These are phyloP conservation scores for Tetrapisispora taiwanensis DNA, from an alignment of 805 yeast species.

Conservation along the genomic window DNA sequence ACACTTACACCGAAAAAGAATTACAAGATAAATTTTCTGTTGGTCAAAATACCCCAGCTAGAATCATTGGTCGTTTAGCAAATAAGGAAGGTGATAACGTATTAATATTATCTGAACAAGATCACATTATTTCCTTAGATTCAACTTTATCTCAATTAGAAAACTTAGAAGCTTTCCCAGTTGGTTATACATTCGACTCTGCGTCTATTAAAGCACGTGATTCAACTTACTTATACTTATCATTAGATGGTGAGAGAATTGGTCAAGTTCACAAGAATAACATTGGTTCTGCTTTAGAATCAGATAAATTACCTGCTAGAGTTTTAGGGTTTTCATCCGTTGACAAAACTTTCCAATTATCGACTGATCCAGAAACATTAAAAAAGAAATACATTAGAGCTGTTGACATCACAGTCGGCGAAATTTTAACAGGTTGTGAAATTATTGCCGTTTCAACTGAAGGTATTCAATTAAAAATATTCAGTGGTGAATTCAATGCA, in stretches of 20 bases:
- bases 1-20: conserved; percentile 35
- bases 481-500: conserved; percentile 57
- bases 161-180: conserved; percentile 57
- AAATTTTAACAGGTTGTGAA: conserved; percentile 47
- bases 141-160: conserved; percentile 12
- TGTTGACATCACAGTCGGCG: conserved; percentile 72
- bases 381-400: conserved; percentile 55
- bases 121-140: conserved; percentile 36
- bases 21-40: conserved; percentile 54
- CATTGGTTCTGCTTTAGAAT: conserved; percentile 36
- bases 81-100: conserved; percentile 45
- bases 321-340: conserved; percentile 57
- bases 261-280: conserved; percentile 80
- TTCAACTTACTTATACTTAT: conserved; percentile 44
- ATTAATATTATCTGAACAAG: conserved; percentile 48
- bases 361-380: conserved; percentile 57
- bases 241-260: conserved; percentile 42
- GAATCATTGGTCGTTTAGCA: conserved; percentile 54
- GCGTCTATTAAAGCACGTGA: conserved; percentile 56
- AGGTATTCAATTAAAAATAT: conserved; percentile 60
- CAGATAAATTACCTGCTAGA: conserved; percentile 72
- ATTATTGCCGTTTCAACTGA: conserved; percentile 42
- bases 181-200: conserved; percentile 52
- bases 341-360: conserved; percentile 58
- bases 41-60: conserved; percentile 59